Conservation (phyloP, 1,139 yeast species). For the Meyerozyma guilliermondii region DNA sequence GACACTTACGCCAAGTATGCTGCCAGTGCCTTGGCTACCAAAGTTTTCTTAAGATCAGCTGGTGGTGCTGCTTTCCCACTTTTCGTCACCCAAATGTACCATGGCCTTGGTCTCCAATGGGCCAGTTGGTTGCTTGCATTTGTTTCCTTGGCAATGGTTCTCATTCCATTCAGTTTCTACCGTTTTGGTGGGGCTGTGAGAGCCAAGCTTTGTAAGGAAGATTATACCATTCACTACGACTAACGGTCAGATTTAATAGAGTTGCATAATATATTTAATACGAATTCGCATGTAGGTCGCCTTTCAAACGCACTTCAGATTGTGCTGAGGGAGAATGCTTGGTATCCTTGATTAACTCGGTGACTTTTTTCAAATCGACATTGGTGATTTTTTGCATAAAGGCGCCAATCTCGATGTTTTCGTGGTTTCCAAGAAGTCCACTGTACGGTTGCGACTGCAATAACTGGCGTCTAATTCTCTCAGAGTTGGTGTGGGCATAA, state of each 20-base stretch:
- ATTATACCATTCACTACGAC: slow-evolving; percentile 33
- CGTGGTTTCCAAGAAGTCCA: slow-evolving; percentile 1
- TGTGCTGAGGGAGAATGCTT: slow-evolving; percentile 31
- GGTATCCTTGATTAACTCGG: slow-evolving; percentile 42
- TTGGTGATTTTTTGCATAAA: slow-evolving; percentile 59
- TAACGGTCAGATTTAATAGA: not conserved
- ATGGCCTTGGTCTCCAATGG: slow-evolving; percentile 71
- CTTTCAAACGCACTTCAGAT: not conserved
- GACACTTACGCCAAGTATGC: slow-evolving; percentile 84
- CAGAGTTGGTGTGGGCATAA: slow-evolving; percentile 21
- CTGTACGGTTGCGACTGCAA: not conserved
- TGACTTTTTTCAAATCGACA: slow-evolving; percentile 48
- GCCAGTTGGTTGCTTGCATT: slow-evolving; percentile 83
- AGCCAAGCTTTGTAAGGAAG: slow-evolving; percentile 61
- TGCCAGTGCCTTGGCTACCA: slow-evolving; percentile 88
- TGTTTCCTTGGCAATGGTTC: slow-evolving; percentile 74
- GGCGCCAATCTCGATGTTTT: slow-evolving; percentile 44
- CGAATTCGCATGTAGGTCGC: not conserved
- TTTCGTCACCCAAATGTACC: slow-evolving; percentile 80
- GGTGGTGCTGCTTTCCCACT: slow-evolving; percentile 93
- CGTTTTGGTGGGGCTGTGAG: slow-evolving; percentile 63
- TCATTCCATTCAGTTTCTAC: slow-evolving; percentile 77
- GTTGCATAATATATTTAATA: not conserved
- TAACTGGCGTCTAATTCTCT: not conserved
- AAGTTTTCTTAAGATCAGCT: slow-evolving; percentile 80